Conservation (phyloP, 2,329 filamentous ascomycete species). For the Coniochaeta ligniaria region DNA sequence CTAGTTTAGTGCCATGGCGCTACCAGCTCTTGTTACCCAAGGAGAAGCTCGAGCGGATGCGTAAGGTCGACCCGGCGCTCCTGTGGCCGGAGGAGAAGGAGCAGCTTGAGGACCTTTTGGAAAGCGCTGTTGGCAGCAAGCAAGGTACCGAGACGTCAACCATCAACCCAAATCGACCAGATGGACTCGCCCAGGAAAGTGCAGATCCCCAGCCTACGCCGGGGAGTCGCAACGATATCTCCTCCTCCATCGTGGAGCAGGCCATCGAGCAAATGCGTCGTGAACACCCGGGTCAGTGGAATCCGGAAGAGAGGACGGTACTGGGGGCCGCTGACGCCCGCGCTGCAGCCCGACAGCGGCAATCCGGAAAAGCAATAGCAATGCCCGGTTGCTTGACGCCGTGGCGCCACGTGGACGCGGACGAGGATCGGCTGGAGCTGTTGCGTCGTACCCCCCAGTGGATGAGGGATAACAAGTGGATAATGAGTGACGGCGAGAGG, state of each 20-base stretch:
- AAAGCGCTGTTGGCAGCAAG: too few relatives aligned
- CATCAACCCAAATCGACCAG: background rate
- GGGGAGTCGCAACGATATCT: too few relatives aligned
- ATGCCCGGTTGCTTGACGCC: background rate
- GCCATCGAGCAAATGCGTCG: too few relatives aligned
- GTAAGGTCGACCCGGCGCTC: background rate
- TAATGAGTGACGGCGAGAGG: background rate
- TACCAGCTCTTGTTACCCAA: background rate
- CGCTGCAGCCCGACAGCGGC: background rate
- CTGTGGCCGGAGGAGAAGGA: background rate
- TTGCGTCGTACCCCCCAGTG: background rate
- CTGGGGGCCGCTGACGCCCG: too few relatives aligned
- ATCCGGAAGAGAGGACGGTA: too few relatives aligned
- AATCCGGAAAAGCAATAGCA: background rate
- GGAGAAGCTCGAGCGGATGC: background rate
- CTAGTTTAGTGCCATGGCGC: background rate
- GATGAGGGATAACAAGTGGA: too few relatives aligned
- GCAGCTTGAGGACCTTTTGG: background rate
- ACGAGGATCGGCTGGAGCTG: background rate
- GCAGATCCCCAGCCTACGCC: too few relatives aligned
- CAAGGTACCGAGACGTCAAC: too few relatives aligned
- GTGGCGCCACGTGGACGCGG: background rate
- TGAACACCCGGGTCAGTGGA: too few relatives aligned
- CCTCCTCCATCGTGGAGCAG: too few relatives aligned
- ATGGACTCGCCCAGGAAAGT: background rate